These are phyloP conservation scores for Aegilops umbellulata DNA, from an alignment of 176 grass and related monocot species.

Conservation along the genomic window DNA sequence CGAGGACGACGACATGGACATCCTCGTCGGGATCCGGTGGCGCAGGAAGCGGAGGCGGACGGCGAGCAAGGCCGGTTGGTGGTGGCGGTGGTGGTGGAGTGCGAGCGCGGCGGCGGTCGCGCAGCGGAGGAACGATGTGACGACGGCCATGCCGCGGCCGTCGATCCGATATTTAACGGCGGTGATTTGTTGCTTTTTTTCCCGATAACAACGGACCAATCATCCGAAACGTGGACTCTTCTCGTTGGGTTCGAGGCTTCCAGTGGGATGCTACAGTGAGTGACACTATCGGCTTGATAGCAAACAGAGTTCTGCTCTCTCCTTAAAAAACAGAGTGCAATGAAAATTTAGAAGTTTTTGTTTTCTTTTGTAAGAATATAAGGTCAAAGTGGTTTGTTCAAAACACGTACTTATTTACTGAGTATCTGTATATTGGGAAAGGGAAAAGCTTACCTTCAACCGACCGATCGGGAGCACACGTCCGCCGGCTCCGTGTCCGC, in stretches of 20 bases:
- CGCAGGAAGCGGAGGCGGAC: slow-evolving; percentile 8
- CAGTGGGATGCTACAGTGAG: no score
- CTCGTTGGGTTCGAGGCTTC: not conserved
- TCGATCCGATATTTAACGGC: slow-evolving; percentile 19
- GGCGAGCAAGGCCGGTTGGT: not conserved
- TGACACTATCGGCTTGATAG: no score
- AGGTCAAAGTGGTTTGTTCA: no score
- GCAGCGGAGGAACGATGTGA: not conserved
- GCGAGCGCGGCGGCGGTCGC: not conserved
- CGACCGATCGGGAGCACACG: no score
- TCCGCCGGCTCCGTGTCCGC: no score
- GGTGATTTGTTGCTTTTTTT: not conserved
- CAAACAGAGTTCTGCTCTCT: no score
- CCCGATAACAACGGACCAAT: not conserved
- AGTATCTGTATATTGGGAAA: no score
- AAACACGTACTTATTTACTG: no score
- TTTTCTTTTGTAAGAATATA: no score
- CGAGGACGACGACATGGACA: slow-evolving; percentile 54
- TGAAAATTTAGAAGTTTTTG: no score
- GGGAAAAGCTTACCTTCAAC: no score
- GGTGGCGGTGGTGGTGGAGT: slow-evolving; percentile 10
- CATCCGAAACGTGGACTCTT: not conserved
- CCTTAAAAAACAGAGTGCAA: no score
- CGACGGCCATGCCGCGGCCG: slow-evolving; percentile 19
- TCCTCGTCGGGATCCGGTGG: slow-evolving; percentile 13